Conservation (phyloP, 169 alveolate genomes). For the Plasmodium gonderi region DNA sequence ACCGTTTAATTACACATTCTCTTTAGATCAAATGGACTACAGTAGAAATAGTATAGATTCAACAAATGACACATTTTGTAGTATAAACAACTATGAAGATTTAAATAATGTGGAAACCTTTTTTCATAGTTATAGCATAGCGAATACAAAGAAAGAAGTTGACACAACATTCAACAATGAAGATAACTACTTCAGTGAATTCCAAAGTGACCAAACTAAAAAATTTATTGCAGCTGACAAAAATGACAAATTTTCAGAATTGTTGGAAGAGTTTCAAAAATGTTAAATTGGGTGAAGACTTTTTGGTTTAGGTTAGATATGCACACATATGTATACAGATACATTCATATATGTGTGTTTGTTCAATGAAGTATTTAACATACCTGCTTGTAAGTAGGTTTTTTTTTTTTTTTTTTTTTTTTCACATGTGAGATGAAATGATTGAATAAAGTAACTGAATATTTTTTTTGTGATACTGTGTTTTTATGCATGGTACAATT, state of each 20-base stretch:
- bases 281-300: neutral
- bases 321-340: neutral
- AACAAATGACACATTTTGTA: neutral
- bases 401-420: neutral
- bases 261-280: slow-evolving; percentile 70
- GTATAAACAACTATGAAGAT: slow-evolving; percentile 8
- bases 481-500: slow-evolving; percentile 49
- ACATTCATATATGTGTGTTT: neutral
- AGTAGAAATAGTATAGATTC: neutral
- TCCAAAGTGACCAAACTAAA: neutral
- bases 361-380: neutral
- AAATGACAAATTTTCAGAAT: slow-evolving; percentile 68
- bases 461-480: slow-evolving; percentile 5
- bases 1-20: neutral
- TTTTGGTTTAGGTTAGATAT: no score
- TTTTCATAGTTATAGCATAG: neutral
- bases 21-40: neutral
- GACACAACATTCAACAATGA: neutral
- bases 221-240: slow-evolving; percentile 57
- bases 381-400: neutral
- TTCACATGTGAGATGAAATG: neutral
- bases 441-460: neutral
- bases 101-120: neutral
- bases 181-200: neutral
- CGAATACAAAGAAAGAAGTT: neutral